phyloP scores from a whole-genome alignment of 2,329 filamentous ascomycete genomes.

The Zymoseptoria tritici region DNA sequence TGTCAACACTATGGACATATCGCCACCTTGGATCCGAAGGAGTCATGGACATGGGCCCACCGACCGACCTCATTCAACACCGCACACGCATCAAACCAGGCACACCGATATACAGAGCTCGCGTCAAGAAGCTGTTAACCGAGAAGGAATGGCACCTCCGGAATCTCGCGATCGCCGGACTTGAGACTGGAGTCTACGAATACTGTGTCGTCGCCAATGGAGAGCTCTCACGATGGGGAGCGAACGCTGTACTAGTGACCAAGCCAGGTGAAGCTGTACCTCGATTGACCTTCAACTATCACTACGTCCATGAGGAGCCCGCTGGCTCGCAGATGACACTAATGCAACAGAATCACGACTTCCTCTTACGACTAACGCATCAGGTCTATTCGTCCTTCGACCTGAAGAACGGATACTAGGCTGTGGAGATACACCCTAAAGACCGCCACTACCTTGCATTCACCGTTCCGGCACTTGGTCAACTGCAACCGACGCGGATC shows the following conservation, averaged over 20 bases:
- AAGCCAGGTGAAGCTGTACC: not conserved
- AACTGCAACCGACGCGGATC: constrained; percentile 2
- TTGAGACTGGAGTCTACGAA: not conserved
- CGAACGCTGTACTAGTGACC: not conserved
- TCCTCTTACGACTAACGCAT: not conserved
- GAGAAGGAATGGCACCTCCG: not conserved
- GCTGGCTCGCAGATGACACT: not conserved
- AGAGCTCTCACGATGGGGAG: not conserved
- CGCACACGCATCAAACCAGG: not conserved
- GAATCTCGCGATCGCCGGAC: not conserved
- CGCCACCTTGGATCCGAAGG: not conserved
- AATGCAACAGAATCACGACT: not conserved
- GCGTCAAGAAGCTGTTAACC: not conserved
- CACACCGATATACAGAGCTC: not conserved
- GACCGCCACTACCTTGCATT: constrained; percentile 2
- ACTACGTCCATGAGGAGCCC: not conserved
- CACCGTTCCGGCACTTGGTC: not conserved
- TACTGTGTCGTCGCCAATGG: not conserved
- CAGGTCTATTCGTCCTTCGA: not conserved
- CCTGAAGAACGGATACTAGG: constrained; percentile 5
- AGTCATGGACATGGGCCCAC: not conserved
- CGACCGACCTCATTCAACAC: not conserved
- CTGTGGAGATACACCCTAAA: constrained; percentile 2
- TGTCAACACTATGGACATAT: not conserved
- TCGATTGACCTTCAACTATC: not conserved